Base-by-base conservation (phyloP, 2,329 filamentous ascomycete species). In the Pyrenophora tritici-repentis region DNA sequence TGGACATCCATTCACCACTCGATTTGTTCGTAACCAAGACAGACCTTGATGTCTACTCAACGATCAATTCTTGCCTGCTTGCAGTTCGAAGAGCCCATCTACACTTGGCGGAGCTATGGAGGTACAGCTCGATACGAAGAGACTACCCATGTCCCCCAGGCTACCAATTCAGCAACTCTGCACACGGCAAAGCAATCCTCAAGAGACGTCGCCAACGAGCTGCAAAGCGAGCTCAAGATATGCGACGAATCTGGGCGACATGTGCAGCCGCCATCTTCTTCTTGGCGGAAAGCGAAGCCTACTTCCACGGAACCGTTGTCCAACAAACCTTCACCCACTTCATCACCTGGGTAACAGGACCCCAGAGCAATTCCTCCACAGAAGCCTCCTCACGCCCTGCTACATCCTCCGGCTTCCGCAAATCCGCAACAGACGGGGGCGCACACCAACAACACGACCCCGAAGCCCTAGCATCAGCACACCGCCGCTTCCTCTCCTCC, bases 201-300 rank as follows among this genome's bases (percentile, higher is more conserved):
- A 78, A 77, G 20, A 76, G 83, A 17, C 81, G 89, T 9, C 83
- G 91, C 22, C 76, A 83, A 60, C 83, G 89, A 42, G 83, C 86
- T 59, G 84, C 84, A 20, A 69, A 77, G 13, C 82, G 93, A 14
- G 81, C 83, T 4, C 79, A 81, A 29, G 81, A 83, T 0, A 88
- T 96, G 81, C 85, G 94, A 13, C 88, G 86, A 56, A 83, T 93
- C 1, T 99, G 94, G 94, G 93, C 91, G 0, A 95, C 90, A 0
- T 88, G 89, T 61, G 91, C 89, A 66, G 89, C 91, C 2, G 88
- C 90, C 1, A 84, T 96, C 3, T 97, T 96, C 75, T 89, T 97
- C 61, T 79, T 97, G 3, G 90, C 89, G 0, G 92, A 97, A 70
- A 87, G 90, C 12, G 89, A 93, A 60, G 86, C 86, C 3, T 97